phyloP scores from a whole-genome alignment of 148 eudicot species.

The Silene conica region DNA sequence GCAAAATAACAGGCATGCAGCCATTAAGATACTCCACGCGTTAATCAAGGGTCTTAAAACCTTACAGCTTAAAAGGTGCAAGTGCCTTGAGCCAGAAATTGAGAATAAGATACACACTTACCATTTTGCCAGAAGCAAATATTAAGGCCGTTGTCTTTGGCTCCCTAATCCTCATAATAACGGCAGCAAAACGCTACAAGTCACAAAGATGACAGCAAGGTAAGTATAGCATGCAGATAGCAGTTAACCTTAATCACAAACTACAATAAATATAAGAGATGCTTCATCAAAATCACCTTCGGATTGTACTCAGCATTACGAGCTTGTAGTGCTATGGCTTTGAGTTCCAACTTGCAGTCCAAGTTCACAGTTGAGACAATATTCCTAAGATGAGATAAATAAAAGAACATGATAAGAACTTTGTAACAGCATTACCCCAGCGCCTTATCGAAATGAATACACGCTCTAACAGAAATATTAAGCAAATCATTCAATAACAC shows the following conservation, averaged over 20 bases:
- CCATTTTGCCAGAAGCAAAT: slow-evolving; percentile 95
- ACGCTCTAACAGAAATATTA: too few relatives aligned
- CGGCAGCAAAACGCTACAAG: slow-evolving; percentile 90
- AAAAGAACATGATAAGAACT: background rate
- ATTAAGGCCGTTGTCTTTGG: slow-evolving; percentile 87
- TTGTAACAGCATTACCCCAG: background rate
- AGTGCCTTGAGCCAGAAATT: background rate
- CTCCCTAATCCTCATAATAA: slow-evolving; percentile 88
- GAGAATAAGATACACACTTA: slow-evolving; percentile 25
- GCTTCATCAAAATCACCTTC: slow-evolving; percentile 34
- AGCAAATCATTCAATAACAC: too few relatives aligned
- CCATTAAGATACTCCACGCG: background rate
- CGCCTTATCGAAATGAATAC: too few relatives aligned
- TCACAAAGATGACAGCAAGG: background rate
- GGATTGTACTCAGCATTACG: slow-evolving; percentile 93
- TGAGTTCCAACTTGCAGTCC: slow-evolving; percentile 81
- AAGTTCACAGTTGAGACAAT: slow-evolving; percentile 81
- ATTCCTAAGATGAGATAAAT: slow-evolving; percentile 38
- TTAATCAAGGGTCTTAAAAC: background rate
- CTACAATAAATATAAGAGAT: background rate
- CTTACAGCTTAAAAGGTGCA: background rate
- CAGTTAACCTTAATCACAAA: background rate
- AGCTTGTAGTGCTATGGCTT: slow-evolving; percentile 81
- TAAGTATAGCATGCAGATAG: background rate
- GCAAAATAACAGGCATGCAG: background rate